Evolutionary conservation across 1,284 basidiomycete genomes (phyloP), one percentile per base, ranked within the genome.

Genomic region (Cutaneotrichosporon dermatis): DNA sequence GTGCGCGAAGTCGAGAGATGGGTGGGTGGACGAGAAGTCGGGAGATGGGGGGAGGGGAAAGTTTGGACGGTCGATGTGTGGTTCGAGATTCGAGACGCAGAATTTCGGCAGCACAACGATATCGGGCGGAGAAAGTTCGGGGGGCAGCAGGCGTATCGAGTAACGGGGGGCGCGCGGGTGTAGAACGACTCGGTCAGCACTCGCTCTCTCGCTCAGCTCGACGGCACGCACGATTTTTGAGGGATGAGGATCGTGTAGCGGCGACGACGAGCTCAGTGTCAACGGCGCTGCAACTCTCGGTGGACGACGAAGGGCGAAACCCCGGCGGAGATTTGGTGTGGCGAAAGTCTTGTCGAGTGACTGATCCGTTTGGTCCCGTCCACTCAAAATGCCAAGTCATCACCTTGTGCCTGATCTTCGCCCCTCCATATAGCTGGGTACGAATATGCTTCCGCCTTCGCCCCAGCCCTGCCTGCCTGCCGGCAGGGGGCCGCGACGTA

Each of bases 181-280:
- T 12, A 25, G 16, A 46, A 40, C 6, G 36, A 39, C 59, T 56
- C 39, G 54, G 59, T 60, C 59, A 60, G 59, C 59, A 43, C 46
- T 9, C 12, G n/a, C n/a, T 33, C 39, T 42, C 15, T 37, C 33
- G 7, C 25, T 9, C 6, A 33, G 43, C 12, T 25, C 33, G 11
- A 7, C 39, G 41, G 41, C 44, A 60, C 59, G 54, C 51, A 60
- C 59, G 51, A 53, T 60, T 60, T 60, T 59, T 62, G 51, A 49
- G 44, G 54, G 55, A 50, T 57, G 57, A 35, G 50, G 52, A 58
- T 36, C 39, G 37, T 41, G 25, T 33, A 8, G 44, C 57, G 45
- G 25, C 16, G 42, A 49, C 41, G 48, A 40, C 41, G 15, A 45
- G 4, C 25, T 25, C 25, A 25, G 25, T 25, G 25, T 25, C 25